Evolutionary conservation across 306 rosid genomes (phyloP).

Genomic region (Castanea sativa): DNA sequence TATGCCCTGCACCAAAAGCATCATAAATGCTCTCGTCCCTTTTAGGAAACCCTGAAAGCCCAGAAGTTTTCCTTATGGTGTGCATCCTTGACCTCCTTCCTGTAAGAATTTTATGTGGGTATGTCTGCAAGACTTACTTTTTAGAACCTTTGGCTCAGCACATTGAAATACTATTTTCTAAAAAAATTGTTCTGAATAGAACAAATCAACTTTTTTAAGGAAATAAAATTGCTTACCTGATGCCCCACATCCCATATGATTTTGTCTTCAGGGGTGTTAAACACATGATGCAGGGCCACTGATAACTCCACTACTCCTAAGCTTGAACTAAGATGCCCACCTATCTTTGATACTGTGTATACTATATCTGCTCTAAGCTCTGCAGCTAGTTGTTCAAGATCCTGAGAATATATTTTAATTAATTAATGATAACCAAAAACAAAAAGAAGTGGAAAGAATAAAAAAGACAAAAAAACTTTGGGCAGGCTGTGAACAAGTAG

Average conservation of each 20-base stretch:
- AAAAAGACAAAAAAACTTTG: not conserved
- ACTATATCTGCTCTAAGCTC: constrained; percentile 85
- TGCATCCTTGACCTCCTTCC: constrained; percentile 90
- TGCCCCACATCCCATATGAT: constrained; percentile 99
- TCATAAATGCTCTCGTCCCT: constrained; percentile 88
- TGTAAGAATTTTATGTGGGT: constrained; percentile 91
- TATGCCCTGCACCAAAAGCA: constrained; percentile 91
- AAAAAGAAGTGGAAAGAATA: not conserved
- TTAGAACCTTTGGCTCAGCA: constrained; percentile 28
- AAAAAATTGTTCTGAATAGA: not conserved
- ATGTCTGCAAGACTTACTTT: constrained; percentile 59
- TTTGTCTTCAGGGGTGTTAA: constrained; percentile 80
- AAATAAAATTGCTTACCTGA: constrained; percentile 48
- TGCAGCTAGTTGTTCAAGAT: constrained; percentile 79
- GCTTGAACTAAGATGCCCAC: constrained; percentile 95
- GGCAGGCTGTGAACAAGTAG: constrained; percentile 1
- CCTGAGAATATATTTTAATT: constrained; percentile 32
- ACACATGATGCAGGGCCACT: constrained; percentile 86
- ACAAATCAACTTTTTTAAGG: not conserved
- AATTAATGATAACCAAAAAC: not conserved
- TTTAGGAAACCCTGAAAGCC: constrained; percentile 91
- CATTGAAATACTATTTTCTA: not conserved
- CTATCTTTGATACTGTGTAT: constrained; percentile 53
- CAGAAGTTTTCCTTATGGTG: constrained; percentile 85
- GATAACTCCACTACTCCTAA: constrained; percentile 89